Evolutionary conservation across 2,329 filamentous ascomycete species (phyloP).

Genomic region (Chaetomiaceae sp.): DNA sequence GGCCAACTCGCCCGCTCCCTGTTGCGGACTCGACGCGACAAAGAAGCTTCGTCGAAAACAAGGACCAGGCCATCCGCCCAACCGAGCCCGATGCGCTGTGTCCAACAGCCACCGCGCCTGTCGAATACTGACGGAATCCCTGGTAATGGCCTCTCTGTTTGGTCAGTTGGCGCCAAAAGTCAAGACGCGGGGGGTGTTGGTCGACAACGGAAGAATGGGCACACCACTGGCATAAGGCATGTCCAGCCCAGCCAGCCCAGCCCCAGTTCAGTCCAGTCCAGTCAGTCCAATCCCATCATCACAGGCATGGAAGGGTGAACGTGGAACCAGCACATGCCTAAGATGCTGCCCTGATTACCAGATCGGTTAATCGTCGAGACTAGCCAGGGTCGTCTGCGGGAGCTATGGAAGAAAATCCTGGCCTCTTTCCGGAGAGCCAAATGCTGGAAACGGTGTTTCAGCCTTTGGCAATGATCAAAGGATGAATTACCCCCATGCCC

Average conservation of each 20-base stretch:
- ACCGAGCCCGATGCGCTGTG: background rate
- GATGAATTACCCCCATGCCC: conserved; percentile 28
- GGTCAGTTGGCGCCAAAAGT: conserved; percentile 9
- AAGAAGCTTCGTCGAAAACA: conserved; percentile 10
- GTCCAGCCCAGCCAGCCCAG: background rate
- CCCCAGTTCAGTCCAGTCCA: background rate
- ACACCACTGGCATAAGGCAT: background rate
- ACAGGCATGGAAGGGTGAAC: conserved; percentile 16
- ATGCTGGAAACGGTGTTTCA: conserved; percentile 30
- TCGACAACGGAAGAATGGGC: conserved; percentile 20
- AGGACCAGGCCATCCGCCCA: conserved; percentile 1
- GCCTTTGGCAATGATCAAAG: conserved; percentile 30
- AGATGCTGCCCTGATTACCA: conserved; percentile 20
- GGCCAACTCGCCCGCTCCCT: conserved; percentile 4
- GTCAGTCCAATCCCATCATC: conserved; percentile 3
- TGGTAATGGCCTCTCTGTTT: too few species aligned
- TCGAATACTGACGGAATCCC: background rate
- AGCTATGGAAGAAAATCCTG: conserved; percentile 25
- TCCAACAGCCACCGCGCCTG: background rate
- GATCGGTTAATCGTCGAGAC: conserved; percentile 28
- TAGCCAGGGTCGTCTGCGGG: conserved; percentile 17
- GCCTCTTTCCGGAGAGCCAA: conserved; percentile 26
- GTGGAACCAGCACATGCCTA: conserved; percentile 20
- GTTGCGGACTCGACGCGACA: conserved; percentile 4
- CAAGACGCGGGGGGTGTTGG: background rate